Base-by-base conservation (phyloP, 176 grass and related monocot species). In the Melocanna baccifera region DNA sequence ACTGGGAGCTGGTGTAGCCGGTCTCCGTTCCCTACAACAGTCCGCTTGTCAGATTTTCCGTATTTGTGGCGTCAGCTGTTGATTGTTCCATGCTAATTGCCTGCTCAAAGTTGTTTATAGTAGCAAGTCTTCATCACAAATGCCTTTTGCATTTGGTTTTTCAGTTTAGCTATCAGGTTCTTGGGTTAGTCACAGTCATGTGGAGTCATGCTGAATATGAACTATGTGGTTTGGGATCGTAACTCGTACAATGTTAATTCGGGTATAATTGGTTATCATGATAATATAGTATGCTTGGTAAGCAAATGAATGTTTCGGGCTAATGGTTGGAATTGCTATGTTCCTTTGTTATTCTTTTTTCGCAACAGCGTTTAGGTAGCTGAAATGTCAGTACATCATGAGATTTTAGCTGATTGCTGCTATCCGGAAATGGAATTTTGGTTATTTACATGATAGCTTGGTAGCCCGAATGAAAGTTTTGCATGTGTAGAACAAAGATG, bases 271-370 rank as follows among this genome's bases (percentile, higher is more conserved):
- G 55, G 85, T 55, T 87, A 79, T 87, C 76, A 56, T 81, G 63
- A 87, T 47, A 82, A 90, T 78, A 90, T 79, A 83, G 79, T 87
- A 68, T 87, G 85, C 34, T 90, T 84, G 86, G 41, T 87, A 84
- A 81, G 43, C 42, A 45, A 71, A 52, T 61, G 4, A 28, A 37
- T 77, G 71, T 2, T 53, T 75, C 7, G 3, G 25, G 58, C 23
- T 28, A 36, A 53, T 57, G 39, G 12, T 40, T 26, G 32, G 28
- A 71, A 23, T 63, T 62, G 9, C 45, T 77, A 12, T 18, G 81
- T 40, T 48, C 1, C 12, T 26, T 66, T 67, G 6, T n/a, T 74
- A 30, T 22, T 48, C 30, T 68, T 2, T 46, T 46, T 75, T 50
- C 16, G 40, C 12, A 7, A 59, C 19, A 37, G 1, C 2, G 19